These are phyloP conservation scores for Epichloe bromicola DNA, from an alignment of 2,329 filamentous ascomycete species.

Conservation along the genomic window DNA sequence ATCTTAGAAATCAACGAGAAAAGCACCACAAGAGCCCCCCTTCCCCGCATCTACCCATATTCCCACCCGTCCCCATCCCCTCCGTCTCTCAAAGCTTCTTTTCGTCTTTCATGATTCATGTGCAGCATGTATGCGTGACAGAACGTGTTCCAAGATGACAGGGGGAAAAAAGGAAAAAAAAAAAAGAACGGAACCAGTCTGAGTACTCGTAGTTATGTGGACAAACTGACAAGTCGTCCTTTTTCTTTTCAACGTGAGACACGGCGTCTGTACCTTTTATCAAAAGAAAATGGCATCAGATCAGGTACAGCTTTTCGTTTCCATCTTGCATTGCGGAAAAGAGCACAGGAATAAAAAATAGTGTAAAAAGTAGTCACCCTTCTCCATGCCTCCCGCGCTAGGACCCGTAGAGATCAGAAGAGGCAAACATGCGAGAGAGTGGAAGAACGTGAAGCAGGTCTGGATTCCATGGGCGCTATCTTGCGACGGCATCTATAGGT, in stretches of 20 bases:
- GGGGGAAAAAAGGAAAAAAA: background rate
- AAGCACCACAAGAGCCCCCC: background rate
- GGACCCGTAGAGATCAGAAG: background rate
- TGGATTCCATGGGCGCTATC: slow-evolving; percentile 13
- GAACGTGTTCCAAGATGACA: background rate
- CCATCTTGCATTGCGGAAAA: background rate
- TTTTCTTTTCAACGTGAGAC: too few species aligned
- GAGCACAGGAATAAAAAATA: too few species aligned
- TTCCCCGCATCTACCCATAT: too few species aligned
- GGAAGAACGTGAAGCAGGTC: slow-evolving; percentile 2
- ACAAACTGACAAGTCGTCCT: too few species aligned
- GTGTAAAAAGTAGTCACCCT: background rate
- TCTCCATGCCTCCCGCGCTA: background rate
- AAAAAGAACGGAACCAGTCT: background rate
- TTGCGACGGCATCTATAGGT: slow-evolving; percentile 22
- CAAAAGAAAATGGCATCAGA: background rate
- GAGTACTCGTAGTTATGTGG: background rate
- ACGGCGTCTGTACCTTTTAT: background rate
- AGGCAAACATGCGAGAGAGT: slow-evolving; percentile 2
- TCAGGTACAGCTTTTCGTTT: background rate
- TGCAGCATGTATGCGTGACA: background rate
- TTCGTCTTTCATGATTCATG: background rate
- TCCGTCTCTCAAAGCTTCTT: background rate
- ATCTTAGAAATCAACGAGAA: background rate
- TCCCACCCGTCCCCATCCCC: background rate